Conservation (phyloP, 768 basidiomycete genomes). For the Leucogyrophana mollusca region DNA sequence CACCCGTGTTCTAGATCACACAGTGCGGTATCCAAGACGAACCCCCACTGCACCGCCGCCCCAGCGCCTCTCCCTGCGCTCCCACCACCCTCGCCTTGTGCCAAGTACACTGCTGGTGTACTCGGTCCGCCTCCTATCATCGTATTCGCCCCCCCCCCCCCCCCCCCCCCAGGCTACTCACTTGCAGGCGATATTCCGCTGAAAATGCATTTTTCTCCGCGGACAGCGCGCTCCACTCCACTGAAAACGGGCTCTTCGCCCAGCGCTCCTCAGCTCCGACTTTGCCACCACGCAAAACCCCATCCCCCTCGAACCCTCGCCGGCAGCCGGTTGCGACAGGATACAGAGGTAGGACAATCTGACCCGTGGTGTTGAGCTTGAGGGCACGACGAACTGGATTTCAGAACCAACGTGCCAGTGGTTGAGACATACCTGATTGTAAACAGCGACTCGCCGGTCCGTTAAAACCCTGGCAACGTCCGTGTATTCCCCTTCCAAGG, state of each 20-base stretch:
- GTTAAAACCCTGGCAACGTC: no score
- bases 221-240: no score
- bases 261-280: conserved; percentile 10
- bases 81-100: conserved; percentile 21
- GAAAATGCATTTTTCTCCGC: conserved; percentile 2
- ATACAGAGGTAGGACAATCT: no score
- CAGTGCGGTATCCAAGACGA: conserved; percentile 32
- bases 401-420: no score
- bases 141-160: no score
- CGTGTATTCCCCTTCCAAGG: no score
- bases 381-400: no score
- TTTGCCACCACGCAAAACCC: conserved; percentile 9
- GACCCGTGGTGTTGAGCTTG: no score
- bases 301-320: conserved; percentile 5
- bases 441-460: no score
- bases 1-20: conserved; percentile 33
- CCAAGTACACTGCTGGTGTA: conserved; percentile 9
- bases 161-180: conserved; percentile 17
- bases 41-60: conserved; percentile 27
- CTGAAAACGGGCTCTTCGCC: no score
- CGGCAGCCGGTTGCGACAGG: no score
- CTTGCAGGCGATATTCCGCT: neutral
- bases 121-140: conserved; percentile 17
- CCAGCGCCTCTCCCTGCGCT: conserved; percentile 25
- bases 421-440: no score